Evolutionary conservation across 495 filamentous ascomycete genomes (phyloP).

Genomic region (Talaromyces adpressus): DNA sequence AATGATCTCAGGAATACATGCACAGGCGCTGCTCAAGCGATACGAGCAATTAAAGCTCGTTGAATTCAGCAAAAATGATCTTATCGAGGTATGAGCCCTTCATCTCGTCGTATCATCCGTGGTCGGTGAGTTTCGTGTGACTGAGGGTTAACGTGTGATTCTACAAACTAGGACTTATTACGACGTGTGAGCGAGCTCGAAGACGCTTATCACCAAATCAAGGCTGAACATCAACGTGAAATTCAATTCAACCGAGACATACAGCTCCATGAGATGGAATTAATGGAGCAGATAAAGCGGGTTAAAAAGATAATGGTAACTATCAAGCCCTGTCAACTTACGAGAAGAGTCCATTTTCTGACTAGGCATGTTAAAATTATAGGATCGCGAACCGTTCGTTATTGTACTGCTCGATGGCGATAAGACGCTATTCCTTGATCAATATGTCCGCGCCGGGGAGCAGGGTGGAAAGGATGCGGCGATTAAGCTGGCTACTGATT

Average conservation of each 20-base stretch:
- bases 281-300: conserved; percentile 44
- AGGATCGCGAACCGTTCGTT: conserved; percentile 73
- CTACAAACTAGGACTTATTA: conserved; percentile 36
- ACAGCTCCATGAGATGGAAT: conserved; percentile 44
- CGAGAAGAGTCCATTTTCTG: background rate
- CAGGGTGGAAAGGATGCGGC: conserved; percentile 69
- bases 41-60: conserved; percentile 39
- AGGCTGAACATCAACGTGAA: conserved; percentile 47
- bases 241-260: conserved; percentile 49
- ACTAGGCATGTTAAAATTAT: conserved; percentile 1
- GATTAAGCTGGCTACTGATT: conserved; percentile 46
- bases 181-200: conserved; percentile 40
- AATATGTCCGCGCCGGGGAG: conserved; percentile 54
- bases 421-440: conserved; percentile 67
- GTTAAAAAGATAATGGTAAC: conserved; percentile 44
- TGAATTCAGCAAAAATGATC: conserved; percentile 45
- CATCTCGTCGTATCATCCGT: background rate
- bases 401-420: conserved; percentile 73
- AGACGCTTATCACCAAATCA: conserved; percentile 38
- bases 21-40: conserved; percentile 33
- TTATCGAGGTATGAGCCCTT: conserved; percentile 40
- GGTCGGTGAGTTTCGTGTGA: conserved; percentile 4
- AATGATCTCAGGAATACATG: conserved; percentile 21
- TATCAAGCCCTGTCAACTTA: background rate
- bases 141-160: conserved; percentile 3